These are phyloP conservation scores for Vinca minor DNA, from an alignment of 257 asterid genomes.

Conservation along the genomic window DNA sequence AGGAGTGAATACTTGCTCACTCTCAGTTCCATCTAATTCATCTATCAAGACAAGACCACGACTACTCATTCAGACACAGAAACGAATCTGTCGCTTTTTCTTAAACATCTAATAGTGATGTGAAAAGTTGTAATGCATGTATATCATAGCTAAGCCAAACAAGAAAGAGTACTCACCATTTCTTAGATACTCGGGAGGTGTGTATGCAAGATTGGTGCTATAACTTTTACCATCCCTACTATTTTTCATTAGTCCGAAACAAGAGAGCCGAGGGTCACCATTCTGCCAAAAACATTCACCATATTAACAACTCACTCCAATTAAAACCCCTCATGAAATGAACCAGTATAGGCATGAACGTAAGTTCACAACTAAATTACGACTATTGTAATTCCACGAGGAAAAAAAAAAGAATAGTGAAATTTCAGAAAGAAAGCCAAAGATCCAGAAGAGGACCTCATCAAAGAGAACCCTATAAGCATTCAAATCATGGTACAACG, in stretches of 20 bases:
- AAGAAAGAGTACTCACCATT: constrained; percentile 31
- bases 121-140: not conserved
- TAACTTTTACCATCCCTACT: constrained; percentile 76
- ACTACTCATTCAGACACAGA: not conserved
- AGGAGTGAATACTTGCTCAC: not conserved
- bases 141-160: not conserved
- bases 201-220: constrained; percentile 72
- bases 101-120: not conserved
- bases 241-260: constrained; percentile 70
- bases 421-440: not conserved
- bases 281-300: constrained; percentile 30
- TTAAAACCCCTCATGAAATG: not conserved
- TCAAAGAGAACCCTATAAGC: constrained; percentile 64
- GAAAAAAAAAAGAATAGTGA: not conserved
- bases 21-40: not conserved
- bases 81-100: not conserved
- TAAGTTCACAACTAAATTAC: not conserved
- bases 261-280: constrained; percentile 78
- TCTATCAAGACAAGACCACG: not conserved
- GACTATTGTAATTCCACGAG: too few relatives aligned
- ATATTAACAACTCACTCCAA: not conserved
- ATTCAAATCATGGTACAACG: constrained; percentile 63
- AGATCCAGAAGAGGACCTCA: constrained; percentile 31
- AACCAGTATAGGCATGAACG: not conserved
- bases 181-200: constrained; percentile 70